Percentiles rank a stretch among this genome's conserved stretches.
phyloP scores from a whole-genome alignment of 495 filamentous ascomycete genomes.

The Annulohypoxylon moriforme region DNA sequence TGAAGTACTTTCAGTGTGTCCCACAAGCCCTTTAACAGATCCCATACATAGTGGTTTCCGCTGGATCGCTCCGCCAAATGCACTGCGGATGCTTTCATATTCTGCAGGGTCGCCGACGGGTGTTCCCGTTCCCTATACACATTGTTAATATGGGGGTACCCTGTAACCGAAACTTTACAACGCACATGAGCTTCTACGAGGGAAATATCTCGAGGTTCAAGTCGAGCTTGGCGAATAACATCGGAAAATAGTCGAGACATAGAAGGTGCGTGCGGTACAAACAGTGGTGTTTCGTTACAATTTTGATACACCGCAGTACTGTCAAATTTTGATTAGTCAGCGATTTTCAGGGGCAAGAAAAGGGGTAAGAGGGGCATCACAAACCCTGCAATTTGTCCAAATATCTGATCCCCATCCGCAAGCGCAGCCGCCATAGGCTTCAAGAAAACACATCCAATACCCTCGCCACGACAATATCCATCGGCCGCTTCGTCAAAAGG shows the following conservation, averaged over 20 bases:
- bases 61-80: slow-evolving; percentile 33
- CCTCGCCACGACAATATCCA: slow-evolving; percentile 58
- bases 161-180: background rate
- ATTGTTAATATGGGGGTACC: background rate
- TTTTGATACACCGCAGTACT: slow-evolving; percentile 60
- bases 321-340: background rate
- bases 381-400: slow-evolving; percentile 60
- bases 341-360: background rate
- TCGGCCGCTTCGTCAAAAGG: slow-evolving; percentile 44
- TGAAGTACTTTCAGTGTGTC: slow-evolving; percentile 7
- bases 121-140: slow-evolving; percentile 71
- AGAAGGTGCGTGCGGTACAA: slow-evolving; percentile 50
- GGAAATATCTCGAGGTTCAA: slow-evolving; percentile 68
- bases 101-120: slow-evolving; percentile 69
- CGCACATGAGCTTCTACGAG: slow-evolving; percentile 74
- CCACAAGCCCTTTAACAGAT: slow-evolving; percentile 9
- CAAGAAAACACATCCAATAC: slow-evolving; percentile 58
- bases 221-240: slow-evolving; percentile 14
- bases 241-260: slow-evolving; percentile 46
- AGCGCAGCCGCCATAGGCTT: slow-evolving; percentile 62
- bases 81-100: slow-evolving; percentile 30
- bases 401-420: slow-evolving; percentile 56
- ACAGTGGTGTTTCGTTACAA: slow-evolving; percentile 42
- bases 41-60: background rate
- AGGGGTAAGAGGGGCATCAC: too few species aligned